Evolutionary conservation across 257 asterid genomes (phyloP), one percentile per base, ranked within the genome.

Genomic region (Marsdenia floribunda): DNA sequence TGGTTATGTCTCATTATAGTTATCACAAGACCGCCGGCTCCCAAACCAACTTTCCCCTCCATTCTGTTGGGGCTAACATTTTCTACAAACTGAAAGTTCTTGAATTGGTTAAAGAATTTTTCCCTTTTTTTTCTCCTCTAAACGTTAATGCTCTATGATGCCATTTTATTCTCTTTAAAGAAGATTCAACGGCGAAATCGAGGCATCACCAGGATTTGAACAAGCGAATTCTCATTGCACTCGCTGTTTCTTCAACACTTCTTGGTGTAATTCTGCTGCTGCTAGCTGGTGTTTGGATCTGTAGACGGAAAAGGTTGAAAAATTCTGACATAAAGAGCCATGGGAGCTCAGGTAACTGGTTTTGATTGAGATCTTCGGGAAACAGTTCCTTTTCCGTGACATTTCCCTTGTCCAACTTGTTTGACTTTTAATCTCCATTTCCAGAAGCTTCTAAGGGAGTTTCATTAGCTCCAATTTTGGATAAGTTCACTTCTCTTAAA

Each of bases 201-300:
- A 88, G 76, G 60, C 98, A 88, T 76, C 97, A 89, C 82, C 96
- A 93, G 82, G 94, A 85, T 71, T 80, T 90, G 59, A 91, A 91
- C 86, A 91, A 87, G 90, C 91, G 76, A 80, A 86, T 91, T 80
- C 89, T 91, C 14, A 77, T 92, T 72, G 91, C 97, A 2, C 97
- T 93, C 9, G 87, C 90, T 77, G 87, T 87, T 47, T 84, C 98
- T 33, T 84, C 97, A 68, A 81, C 90, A 42, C 90, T 91, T 70
- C 91, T 93, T 74, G 97, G 92, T 46, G 89, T 63, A 29, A 75
- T 90, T 70, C 70, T 90, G 88, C 82, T 90, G 71, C 74, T 88
- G 64, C 67, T 82, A 9, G 77, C 83, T 50, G 85, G 89, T 59
- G 84, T 87, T 57, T 93, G 88, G 87, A 76, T 93, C 82, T 86